phyloP scores from a whole-genome alignment of 2,329 filamentous ascomycete species.

The Aspergillus brunneoviolaceus region DNA sequence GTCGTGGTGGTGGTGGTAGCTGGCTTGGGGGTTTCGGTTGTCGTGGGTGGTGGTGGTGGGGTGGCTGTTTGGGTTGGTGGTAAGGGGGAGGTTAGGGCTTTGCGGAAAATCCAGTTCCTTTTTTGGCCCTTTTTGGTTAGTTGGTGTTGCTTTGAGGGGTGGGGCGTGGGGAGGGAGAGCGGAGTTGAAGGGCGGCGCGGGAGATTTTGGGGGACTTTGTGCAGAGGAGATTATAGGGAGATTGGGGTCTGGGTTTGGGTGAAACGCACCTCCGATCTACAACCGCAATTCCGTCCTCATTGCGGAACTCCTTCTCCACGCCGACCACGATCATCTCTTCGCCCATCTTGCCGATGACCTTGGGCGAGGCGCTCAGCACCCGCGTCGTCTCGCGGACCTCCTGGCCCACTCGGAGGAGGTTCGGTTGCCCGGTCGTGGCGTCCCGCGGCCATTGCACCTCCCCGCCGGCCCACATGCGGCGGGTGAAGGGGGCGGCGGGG shows the following conservation, averaged over 20 bases:
- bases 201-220: no score
- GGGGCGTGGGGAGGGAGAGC: background rate
- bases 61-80: conserved; percentile 13
- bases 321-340: conserved; percentile 65
- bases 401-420: conserved; percentile 55
- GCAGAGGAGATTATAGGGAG: no score
- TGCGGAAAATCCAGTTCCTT: conserved; percentile 49
- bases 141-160: no score
- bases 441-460: conserved; percentile 53
- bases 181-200: no score
- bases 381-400: conserved; percentile 57
- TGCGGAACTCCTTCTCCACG: conserved; percentile 61
- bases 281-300: conserved; percentile 52
- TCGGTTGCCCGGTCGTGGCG: conserved; percentile 27
- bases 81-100: conserved; percentile 30
- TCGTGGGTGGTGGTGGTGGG: conserved; percentile 6
- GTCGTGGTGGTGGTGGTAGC: conserved; percentile 12
- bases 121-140: background rate
- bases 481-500: conserved; percentile 58
- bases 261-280: conserved; percentile 52
- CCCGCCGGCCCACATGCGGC: conserved; percentile 69
- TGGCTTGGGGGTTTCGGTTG: conserved; percentile 8
- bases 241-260: no score
- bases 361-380: conserved; percentile 55
- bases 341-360: conserved; percentile 54